Base-by-base conservation (phyloP, 73 alveolate genomes). In the Halteria grandinella region DNA sequence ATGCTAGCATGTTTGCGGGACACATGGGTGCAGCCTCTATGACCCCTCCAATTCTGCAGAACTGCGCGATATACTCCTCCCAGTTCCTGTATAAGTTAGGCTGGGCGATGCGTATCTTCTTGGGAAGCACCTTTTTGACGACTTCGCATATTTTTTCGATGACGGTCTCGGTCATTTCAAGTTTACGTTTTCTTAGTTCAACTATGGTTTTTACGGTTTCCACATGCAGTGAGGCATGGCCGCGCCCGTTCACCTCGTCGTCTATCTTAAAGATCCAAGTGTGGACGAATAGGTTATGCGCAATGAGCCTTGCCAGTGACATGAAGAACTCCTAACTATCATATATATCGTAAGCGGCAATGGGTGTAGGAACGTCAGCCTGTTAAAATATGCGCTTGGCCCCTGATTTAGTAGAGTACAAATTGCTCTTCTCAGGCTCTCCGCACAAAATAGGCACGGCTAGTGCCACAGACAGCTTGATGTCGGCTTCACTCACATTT, bases 401-500 rank as follows among this genome's bases (percentile, higher is more conserved):
- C 5, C 99, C 99, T 24, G 99, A 93, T 87, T 97, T 97, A 24
- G 99, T 97, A 55, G 97, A 93, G 79, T 93, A 91, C 23, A 95
- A 79, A 55, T 89, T 88, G 44, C 91, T 77, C 69, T 95, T 92
- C 82, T 93, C 81, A 37, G 98, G 97, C 76, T 95, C 98, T 58
- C 99, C 99, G 77, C 96, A 89, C 57, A 95, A 75, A 18, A 97
- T 87, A 11, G 99, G 99, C 20, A 95, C 83, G 0, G 91, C 87
- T 41, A 97, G 87, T 39, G 76, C 50, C 17, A 94, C 95, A 11
- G 98, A 85, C 45, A 97, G 72, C 60, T 97, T 96, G 41, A 97
- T 91, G 48, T 97, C 99, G 51, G 90, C 97, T 53, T 94, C 95
- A 8, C 95, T 86, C 0, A 90, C 93, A n/a, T n/a, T n/a, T 25